Percentiles rank a stretch among this genome's conserved stretches.
Conservation (phyloP, 176 grass and related monocot species). For the Raddia distichophylla region DNA sequence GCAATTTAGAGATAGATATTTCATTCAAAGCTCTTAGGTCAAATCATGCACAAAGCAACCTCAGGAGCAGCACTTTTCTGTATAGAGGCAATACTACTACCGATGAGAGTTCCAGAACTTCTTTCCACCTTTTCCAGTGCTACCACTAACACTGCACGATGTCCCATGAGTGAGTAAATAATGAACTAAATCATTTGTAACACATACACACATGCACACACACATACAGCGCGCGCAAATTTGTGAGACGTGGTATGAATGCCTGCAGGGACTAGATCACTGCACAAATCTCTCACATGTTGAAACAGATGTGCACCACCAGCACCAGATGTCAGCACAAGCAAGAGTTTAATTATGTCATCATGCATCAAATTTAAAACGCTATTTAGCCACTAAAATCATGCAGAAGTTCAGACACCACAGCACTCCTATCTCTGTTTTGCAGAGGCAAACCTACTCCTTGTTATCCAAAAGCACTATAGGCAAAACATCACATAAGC, state of each 20-base stretch:
- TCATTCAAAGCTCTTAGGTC: constrained; percentile 18
- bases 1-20: constrained; percentile 11
- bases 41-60: constrained; percentile 52
- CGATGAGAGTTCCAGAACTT: constrained; percentile 88
- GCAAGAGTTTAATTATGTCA: constrained; percentile 11
- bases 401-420: too few relatives aligned
- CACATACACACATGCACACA: too few relatives aligned
- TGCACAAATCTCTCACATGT: background rate
- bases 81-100: constrained; percentile 95
- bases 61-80: constrained; percentile 98
- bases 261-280: background rate
- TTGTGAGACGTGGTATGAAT: background rate
- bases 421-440: too few relatives aligned
- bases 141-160: constrained; percentile 82
- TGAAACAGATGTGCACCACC: background rate
- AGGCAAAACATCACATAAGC: too few relatives aligned
- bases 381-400: constrained; percentile 10
- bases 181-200: background rate
- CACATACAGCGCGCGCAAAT: background rate
- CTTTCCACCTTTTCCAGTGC: constrained; percentile 95
- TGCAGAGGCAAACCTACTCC: too few relatives aligned
- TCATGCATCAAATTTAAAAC: background rate
- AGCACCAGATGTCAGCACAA: constrained; percentile 7
- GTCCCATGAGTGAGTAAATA: constrained; percentile 12
- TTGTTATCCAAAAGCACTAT: too few relatives aligned